Evolutionary conservation across 176 grass and related monocot species (phyloP).

Genomic region (Hordeum marinum): DNA sequence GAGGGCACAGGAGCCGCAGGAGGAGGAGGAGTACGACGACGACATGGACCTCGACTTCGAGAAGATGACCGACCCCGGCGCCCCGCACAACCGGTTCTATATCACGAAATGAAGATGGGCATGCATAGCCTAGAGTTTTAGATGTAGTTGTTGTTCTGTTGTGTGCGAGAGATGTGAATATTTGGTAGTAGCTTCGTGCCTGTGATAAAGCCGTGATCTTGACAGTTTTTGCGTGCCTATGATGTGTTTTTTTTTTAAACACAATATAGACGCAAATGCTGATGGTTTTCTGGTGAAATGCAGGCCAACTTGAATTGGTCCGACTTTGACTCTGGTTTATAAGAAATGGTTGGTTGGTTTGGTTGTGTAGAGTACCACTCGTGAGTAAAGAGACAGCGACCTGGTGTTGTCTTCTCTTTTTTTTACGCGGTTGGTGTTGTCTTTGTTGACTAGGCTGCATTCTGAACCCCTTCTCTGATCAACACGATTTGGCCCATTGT

Average conservation of each 20-base stretch:
- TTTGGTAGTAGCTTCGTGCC: too few species aligned
- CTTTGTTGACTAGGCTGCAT: not conserved
- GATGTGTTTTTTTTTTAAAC: too few species aligned
- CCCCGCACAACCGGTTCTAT: slow-evolving; percentile 32
- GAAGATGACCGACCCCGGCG: slow-evolving; percentile 28
- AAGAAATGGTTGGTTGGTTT: not conserved
- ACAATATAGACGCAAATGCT: too few species aligned
- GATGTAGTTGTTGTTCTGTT: not conserved
- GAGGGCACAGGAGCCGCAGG: slow-evolving; percentile 3
- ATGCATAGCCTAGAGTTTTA: not conserved
- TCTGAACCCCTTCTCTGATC: not conserved
- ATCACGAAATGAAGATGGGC: slow-evolving; percentile 29
- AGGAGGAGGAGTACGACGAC: slow-evolving; percentile 50
- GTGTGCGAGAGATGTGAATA: too few species aligned
- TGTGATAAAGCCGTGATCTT: too few species aligned
- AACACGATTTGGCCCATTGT: too few species aligned
- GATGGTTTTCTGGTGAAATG: not conserved
- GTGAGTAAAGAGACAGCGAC: too few species aligned
- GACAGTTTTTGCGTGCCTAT: too few species aligned
- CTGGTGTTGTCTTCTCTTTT: too few species aligned
- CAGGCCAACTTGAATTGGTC: not conserved
- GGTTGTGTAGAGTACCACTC: not conserved
- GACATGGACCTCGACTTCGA: slow-evolving; percentile 68
- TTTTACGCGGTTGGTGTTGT: too few species aligned
- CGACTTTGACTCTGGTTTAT: not conserved